Base-by-base conservation (phyloP, 257 asterid genomes). In the Capsicum chinense region DNA sequence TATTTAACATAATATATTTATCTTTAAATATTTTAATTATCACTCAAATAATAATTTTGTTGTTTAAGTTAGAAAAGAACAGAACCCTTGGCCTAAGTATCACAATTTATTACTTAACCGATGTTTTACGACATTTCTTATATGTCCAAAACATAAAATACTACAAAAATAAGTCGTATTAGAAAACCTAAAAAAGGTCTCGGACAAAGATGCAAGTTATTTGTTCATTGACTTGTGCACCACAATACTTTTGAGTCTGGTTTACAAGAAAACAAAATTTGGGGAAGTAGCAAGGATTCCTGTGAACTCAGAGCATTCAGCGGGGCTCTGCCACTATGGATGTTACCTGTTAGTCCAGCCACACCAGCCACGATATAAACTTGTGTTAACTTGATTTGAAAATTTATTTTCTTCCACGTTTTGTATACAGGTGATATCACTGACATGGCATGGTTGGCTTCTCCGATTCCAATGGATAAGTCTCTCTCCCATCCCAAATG, bases 371-470 rank as follows among this genome's bases (percentile, higher is more conserved):
- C 21, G 14, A 57, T 63, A 21, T 62, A 44, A 21, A 81, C 21
- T 81, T 62, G 39, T 10, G 9, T 14, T 68, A 42, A 37, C 68
- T 9, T 83, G 67, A 33, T 42, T 17, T 60, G 57, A 19, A 64
- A 35, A 69, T 9, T 81, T 16, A 47, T 85, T 2, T 39, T 39
- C 79, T 33, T 71, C 79, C 76, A 48, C 86, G 54, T 48, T 14
- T 37, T 80, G n/a, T 76, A 71, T 86, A 91, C 94, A 97, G 99
- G 97, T 88, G 97, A 90, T 58, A 93, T 97, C 81, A 91, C 96
- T 3, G 97, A 92, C 88, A 90, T 95, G 91, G 88, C 84, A 85
- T 97, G 99, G 99, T 91, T 98, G 21, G 98, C 99, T 57, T 82
- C 90, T 39, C 79, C 90, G 52, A 80, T 95, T 85, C 91, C 89